Percentiles rank a stretch among this genome's conserved stretches.
These are phyloP conservation scores for Talaromyces nanjingensis DNA, from an alignment of 495 filamentous ascomycete species.

Conservation along the genomic window DNA sequence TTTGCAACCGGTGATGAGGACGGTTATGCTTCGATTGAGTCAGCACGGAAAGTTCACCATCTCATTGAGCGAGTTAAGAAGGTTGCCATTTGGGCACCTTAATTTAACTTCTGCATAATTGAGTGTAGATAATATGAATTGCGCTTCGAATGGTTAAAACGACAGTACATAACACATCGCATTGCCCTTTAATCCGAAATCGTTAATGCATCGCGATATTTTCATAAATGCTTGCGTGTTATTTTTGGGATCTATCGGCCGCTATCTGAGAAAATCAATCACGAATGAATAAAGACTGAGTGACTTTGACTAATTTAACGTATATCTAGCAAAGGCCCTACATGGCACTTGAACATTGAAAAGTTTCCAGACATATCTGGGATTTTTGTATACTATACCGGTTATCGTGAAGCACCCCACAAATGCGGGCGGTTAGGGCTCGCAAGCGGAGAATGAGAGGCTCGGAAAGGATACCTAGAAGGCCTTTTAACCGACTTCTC, in stretches of 20 bases:
- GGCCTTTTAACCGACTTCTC: background rate
- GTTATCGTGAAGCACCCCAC: background rate
- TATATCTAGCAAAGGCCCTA: background rate
- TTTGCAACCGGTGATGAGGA: constrained; percentile 28
- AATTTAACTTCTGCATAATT: background rate
- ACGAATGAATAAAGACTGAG: no score
- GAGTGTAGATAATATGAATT: background rate
- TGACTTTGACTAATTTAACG: background rate
- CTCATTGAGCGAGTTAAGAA: constrained; percentile 6
- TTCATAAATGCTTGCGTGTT: background rate
- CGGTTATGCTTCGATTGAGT: constrained; percentile 32
- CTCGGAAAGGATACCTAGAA: background rate
- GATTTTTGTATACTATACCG: no score
- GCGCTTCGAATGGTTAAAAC: background rate
- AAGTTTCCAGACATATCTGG: background rate
- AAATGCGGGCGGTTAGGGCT: background rate
- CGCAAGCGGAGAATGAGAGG: background rate
- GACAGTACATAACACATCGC: background rate
- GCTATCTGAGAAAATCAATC: no score
- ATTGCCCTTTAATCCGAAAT: background rate
- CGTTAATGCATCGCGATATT: background rate
- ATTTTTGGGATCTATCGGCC: background rate
- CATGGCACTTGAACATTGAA: background rate
- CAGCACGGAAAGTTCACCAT: constrained; percentile 2
- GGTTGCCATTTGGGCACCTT: constrained; percentile 7